Percentiles rank a stretch among this genome's conserved stretches.
Evolutionary conservation across 208 protist species (phyloP).

Genomic region (Acanthamoeba divionensis): DNA sequence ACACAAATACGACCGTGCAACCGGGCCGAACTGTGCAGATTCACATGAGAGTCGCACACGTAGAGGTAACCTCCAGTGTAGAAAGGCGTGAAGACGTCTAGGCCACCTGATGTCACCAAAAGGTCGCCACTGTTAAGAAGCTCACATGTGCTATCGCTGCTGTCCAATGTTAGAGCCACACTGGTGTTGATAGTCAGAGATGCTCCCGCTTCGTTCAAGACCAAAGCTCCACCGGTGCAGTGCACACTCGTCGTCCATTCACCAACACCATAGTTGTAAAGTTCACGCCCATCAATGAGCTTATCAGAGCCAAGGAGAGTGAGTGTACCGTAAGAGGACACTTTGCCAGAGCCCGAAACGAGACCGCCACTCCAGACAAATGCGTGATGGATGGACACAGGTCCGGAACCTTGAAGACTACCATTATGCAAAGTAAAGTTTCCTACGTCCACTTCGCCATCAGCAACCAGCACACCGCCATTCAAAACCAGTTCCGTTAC

Average conservation of each 20-base stretch:
- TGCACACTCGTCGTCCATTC: neutral
- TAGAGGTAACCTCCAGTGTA: constrained; percentile 46
- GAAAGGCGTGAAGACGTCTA: neutral
- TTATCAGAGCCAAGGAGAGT: constrained; percentile 2
- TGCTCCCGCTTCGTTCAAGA: neutral
- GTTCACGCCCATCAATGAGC: neutral
- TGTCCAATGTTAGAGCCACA: neutral
- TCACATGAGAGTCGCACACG: constrained; percentile 31
- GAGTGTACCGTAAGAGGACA: neutral
- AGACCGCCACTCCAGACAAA: constrained; percentile 21
- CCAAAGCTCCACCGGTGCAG: neutral
- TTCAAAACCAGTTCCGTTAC: neutral
- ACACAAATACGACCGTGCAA: constrained; percentile 3
- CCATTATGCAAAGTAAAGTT: neutral
- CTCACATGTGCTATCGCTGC: neutral
- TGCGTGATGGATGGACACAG: neutral
- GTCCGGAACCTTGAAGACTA: neutral
- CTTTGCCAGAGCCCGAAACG: neutral
- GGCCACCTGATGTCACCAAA: constrained; percentile 20
- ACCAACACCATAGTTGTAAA: constrained; percentile 30
- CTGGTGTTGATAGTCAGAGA: neutral
- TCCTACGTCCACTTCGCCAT: neutral
- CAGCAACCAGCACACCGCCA: neutral
- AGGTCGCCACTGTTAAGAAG: neutral
- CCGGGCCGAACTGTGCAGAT: neutral